phyloP scores from a whole-genome alignment of 768 basidiomycete genomes.

The Ephemerocybe angulata region DNA sequence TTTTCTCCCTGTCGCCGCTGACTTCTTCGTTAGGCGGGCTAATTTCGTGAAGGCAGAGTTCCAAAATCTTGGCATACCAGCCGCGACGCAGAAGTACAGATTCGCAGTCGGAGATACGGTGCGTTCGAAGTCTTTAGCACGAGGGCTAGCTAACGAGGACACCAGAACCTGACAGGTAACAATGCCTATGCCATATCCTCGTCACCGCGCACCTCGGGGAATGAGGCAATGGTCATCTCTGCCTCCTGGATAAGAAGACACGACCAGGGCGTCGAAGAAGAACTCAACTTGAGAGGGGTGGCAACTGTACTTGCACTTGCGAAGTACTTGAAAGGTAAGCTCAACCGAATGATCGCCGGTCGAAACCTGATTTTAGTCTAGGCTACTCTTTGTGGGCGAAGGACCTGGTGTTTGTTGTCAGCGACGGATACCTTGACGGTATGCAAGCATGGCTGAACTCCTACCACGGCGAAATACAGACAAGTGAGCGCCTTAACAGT shows the following conservation, averaged over 20 bases:
- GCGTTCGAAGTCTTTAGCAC: conserved; percentile 21
- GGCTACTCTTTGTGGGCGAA: conserved; percentile 93
- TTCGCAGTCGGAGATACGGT: conserved; percentile 55
- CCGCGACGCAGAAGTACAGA: conserved; percentile 66
- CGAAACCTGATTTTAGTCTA: conserved; percentile 24
- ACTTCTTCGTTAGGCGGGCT: conserved; percentile 51
- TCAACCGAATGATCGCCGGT: neutral
- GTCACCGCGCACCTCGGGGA: conserved; percentile 88
- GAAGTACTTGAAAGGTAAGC: conserved; percentile 73
- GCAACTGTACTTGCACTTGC: conserved; percentile 86
- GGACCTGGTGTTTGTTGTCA: conserved; percentile 86
- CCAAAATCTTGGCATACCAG: conserved; percentile 64
- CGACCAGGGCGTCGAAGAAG: conserved; percentile 51
- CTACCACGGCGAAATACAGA: conserved; percentile 70
- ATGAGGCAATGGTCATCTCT: conserved; percentile 87
- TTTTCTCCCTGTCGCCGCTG: neutral
- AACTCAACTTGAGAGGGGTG: conserved; percentile 80
- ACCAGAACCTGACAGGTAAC: conserved; percentile 55
- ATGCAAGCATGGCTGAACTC: conserved; percentile 88
- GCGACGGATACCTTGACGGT: conserved; percentile 86
- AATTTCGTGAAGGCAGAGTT: conserved; percentile 62
- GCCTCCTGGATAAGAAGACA: conserved; percentile 83
- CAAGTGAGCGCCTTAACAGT: conserved; percentile 42
- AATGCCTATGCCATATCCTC: conserved; percentile 82
- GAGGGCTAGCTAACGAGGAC: too few relatives aligned